Conservation (phyloP, 129 eudicot genomes). For the Mikania micrantha region DNA sequence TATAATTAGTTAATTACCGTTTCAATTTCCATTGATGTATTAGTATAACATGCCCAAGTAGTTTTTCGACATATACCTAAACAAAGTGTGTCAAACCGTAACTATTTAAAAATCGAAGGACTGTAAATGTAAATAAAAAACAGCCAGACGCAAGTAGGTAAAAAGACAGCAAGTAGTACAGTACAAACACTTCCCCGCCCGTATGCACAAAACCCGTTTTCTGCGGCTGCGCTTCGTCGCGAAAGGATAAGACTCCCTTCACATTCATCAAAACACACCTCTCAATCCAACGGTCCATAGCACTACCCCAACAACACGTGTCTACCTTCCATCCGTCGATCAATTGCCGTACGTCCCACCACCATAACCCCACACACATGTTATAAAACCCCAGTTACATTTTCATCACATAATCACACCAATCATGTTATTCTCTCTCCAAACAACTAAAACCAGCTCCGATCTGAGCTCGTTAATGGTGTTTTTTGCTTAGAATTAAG, state of each 20-base stretch:
- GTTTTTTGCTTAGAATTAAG: constrained; percentile 8
- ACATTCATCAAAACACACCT: constrained; percentile 14
- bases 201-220: constrained; percentile 30
- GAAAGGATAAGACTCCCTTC: constrained; percentile 37
- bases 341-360: constrained; percentile 17
- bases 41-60: no score
- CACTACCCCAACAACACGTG: constrained; percentile 22
- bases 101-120: not conserved
- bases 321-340: constrained; percentile 4
- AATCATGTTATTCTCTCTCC: constrained; percentile 19
- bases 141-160: not conserved
- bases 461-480: constrained; percentile 22
- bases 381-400: constrained; percentile 25
- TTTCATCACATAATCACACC: constrained; percentile 56
- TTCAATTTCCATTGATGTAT: no score
- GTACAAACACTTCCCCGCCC: constrained; percentile 18
- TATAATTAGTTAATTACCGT: no score
- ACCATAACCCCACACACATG: constrained; percentile 15
- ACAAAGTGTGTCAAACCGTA: not conserved
- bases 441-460: constrained; percentile 10
- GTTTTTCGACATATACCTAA: not conserved
- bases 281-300: constrained; percentile 14
- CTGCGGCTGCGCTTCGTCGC: constrained; percentile 56
- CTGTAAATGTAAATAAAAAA: not conserved
- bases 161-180: not conserved